Percentiles rank a stretch among this genome's conserved stretches.
phyloP scores from a whole-genome alignment of 2,329 filamentous ascomycete species.

The Aspergillus brasiliensis region DNA sequence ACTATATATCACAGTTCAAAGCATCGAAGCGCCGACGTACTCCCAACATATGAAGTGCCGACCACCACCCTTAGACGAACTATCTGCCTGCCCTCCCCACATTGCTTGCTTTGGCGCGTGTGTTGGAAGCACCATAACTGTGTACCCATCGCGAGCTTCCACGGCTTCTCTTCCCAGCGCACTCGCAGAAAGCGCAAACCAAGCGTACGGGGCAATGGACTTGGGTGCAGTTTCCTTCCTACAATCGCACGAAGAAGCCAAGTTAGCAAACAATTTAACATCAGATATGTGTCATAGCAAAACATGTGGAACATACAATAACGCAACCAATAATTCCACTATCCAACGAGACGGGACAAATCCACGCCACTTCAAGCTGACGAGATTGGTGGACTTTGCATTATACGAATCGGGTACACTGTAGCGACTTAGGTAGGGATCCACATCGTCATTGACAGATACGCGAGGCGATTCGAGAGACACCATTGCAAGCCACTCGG shows the following conservation, averaged over 20 bases:
- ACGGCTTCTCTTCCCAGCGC: conserved; percentile 39
- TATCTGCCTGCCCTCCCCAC: neutral
- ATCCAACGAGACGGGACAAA: conserved; percentile 46
- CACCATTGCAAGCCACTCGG: conserved; percentile 65
- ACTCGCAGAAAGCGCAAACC: conserved; percentile 39
- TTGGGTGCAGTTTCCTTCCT: conserved; percentile 23
- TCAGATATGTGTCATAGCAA: neutral
- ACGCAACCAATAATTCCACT: conserved; percentile 34
- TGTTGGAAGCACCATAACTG: conserved; percentile 30
- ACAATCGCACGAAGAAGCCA: neutral
- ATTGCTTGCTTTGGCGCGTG: neutral
- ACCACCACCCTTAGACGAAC: neutral
- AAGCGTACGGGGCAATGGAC: conserved; percentile 18
- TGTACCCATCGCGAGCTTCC: conserved; percentile 45
- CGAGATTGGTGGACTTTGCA: conserved; percentile 26
- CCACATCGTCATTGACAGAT: conserved; percentile 38
- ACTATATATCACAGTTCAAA: conserved; percentile 15
- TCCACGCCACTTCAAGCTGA: conserved; percentile 48
- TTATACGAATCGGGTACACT: conserved; percentile 36
- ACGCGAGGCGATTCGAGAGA: conserved; percentile 47
- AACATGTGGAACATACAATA: conserved; percentile 36
- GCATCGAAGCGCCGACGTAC: conserved; percentile 33
- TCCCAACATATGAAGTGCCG: conserved; percentile 43
- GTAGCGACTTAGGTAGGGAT: conserved; percentile 50
- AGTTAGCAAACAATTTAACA: neutral